A percentile compares a stretch with the other conserved stretches of the same genome.
Evolutionary conservation across 1,139 yeast genomes (phyloP).

Genomic region (Lodderomyces jiufengensis): DNA sequence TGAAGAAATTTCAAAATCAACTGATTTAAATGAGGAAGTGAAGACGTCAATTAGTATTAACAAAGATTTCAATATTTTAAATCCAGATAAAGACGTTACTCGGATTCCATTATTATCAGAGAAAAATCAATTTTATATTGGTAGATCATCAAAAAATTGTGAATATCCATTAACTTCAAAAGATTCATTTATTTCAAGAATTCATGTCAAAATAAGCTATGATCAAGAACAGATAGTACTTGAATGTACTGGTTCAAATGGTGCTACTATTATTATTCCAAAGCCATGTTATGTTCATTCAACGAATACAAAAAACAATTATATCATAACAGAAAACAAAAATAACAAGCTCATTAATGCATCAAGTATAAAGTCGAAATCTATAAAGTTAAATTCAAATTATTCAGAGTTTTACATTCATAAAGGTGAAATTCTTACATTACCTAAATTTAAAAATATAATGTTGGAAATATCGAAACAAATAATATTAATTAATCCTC

Average conservation of each 20-base stretch:
- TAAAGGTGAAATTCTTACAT: conserved; percentile 49
- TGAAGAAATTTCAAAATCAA: background rate
- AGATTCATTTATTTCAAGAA: conserved; percentile 64
- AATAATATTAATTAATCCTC: conserved; percentile 51
- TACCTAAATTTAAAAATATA: conserved; percentile 56
- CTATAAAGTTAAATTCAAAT: conserved; percentile 40
- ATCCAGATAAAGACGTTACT: conserved; percentile 37
- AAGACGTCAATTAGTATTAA: conserved; percentile 17
- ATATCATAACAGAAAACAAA: conserved; percentile 30
- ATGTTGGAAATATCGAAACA: conserved; percentile 62
- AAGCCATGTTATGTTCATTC: conserved; percentile 34
- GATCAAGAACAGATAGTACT: conserved; percentile 29
- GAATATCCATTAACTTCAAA: conserved; percentile 52
- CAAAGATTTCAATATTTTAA: conserved; percentile 36
- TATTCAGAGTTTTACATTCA: conserved; percentile 57
- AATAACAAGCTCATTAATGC: conserved; percentile 19
- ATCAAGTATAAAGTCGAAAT: conserved; percentile 18
- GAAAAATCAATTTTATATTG: conserved; percentile 37
- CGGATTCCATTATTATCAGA: conserved; percentile 31
- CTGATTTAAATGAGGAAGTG: too few species aligned
- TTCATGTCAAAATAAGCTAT: conserved; percentile 46
- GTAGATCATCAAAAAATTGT: conserved; percentile 64
- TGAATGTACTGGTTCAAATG: conserved; percentile 69
- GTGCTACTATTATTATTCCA: conserved; percentile 62
- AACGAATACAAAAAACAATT: conserved; percentile 26